Base-by-base conservation (phyloP, 2,329 filamentous ascomycete genomes). In the Penicillium crustosum region DNA sequence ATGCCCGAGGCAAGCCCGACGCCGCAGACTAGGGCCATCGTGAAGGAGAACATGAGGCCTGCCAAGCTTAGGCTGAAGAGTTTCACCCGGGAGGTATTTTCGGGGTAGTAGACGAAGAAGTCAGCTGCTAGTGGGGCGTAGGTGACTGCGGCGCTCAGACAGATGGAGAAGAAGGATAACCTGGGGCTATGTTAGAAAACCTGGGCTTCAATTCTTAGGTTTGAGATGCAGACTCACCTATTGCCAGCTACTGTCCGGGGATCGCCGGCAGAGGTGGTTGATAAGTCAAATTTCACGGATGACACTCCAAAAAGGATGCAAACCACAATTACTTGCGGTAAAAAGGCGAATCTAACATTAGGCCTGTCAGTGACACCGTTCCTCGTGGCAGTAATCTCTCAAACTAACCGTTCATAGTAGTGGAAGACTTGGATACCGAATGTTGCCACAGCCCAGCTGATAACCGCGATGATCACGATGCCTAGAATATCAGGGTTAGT, bases 381-480 rank as follows among this genome's bases (percentile, higher is more conserved):
- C 19, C 19, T n/a, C 5, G 4, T 44, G 25, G 19, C 48, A 35
- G 55, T 41, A 39, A 47, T 41, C 17, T 47, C 44, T 17, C 19
- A 47, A 33, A 63, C 70, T 60, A 71, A 84, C 69, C 86, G 81
- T 74, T 89, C 86, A 69, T 89, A 90, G 53, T 82, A 79, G 67
- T 90, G 87, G 70, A 90, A 89, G 44, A 86, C 76, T 53, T 80
- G 81, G 68, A 89, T 89, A 0, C 87, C 88, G 68, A 89, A 89
- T 0, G 84, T 86, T 1, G 86, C 86, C 42, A 90, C 81, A 2
- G 79, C 74, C 83, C 85, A 88, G 31, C 82, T 83, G 36, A 89
- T 82, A 25, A 88, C 64, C 1, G 84, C 83, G 13, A 86, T 82
- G 45, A 89, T 82, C 41, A 89, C 78, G 61, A 90, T 89, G 8